These are phyloP conservation scores for Scytalidium sp. DNA, from an alignment of 2,329 filamentous ascomycete genomes.

Conservation along the genomic window DNA sequence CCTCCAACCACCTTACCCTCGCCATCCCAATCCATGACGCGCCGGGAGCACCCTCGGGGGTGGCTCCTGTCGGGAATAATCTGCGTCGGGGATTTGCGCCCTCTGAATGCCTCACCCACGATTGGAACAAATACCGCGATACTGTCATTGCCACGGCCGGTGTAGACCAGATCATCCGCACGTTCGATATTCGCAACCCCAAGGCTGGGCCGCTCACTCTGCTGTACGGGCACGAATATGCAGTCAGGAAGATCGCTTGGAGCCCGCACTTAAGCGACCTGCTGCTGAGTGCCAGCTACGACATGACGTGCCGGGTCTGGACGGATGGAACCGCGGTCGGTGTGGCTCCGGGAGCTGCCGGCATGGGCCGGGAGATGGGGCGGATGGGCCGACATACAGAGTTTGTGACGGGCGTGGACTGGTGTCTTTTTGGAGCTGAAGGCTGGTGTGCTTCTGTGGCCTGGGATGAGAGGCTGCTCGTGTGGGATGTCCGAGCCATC, in stretches of 20 bases:
- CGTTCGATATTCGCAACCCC: conserved; percentile 84
- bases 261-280: conserved; percentile 91
- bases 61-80: conserved; percentile 16
- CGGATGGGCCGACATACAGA: conserved; percentile 91
- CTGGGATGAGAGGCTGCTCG: conserved; percentile 87
- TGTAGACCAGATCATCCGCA: conserved; percentile 82
- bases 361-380: conserved; percentile 41
- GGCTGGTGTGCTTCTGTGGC: conserved; percentile 94
- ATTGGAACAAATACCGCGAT: conserved; percentile 98
- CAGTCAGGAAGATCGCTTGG: conserved; percentile 82
- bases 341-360: conserved; percentile 27
- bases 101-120: conserved; percentile 82
- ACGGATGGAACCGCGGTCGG: conserved; percentile 63
- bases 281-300: conserved; percentile 86
- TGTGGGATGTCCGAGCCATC: conserved; percentile 81
- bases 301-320: conserved; percentile 97
- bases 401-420: conserved; percentile 94
- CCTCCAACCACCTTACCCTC: conserved; percentile 81
- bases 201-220: conserved; percentile 68
- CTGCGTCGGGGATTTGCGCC: conserved; percentile 30
- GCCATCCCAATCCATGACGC: conserved; percentile 79
- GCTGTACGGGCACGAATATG: conserved; percentile 86
- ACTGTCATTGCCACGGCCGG: conserved; percentile 83
- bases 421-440: conserved; percentile 93
- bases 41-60: conserved; percentile 36